Base-by-base conservation (phyloP, 2,329 filamentous ascomycete genomes). In the Talaromyces islandicus region DNA sequence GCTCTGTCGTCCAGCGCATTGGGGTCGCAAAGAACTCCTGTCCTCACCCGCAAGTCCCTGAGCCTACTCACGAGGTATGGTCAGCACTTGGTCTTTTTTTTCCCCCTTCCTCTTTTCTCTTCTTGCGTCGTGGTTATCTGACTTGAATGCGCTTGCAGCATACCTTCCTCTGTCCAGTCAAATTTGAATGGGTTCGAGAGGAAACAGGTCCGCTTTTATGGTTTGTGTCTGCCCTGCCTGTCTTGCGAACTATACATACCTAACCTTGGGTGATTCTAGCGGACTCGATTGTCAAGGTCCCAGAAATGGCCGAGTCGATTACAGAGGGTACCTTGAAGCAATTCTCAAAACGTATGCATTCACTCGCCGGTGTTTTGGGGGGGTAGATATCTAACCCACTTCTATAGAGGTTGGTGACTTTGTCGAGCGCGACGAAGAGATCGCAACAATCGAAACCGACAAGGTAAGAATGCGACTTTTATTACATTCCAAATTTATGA, bases 371-470 rank as follows among this genome's bases (percentile, higher is more conserved):
- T 30, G 41, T 25, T 41, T 75, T 48, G 52, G 30, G 52, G 41
- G 30, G 52, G 41, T 29, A 43, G 21, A 32, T 46, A 60, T 57
- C 66, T 72, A 43, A 71, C 60, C 50, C 21, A 21, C 4, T 56
- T n/a, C 17, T 56, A 21, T 65, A 85, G 83, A 93, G 78, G 81
- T 97, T 68, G 94, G 94, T 70, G 94, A 99, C 75, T 92, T 87
- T 69, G 92, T 99, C 57, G 92, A 96, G 80, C 88, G 88, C 70
- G 94, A 99, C 72, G 94, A 97, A 79, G 94, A 99, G 76, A 93
- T 99, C 75, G 94, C 94, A 32, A 97, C 93, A 55, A 99, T 99
- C 71, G 94, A 99, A 79, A 99, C 94, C 14, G 94, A 99, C 84
- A 99, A 99, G 87, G 91, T 91, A 74, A 60, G 56, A n/a, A n/a